phyloP scores from a whole-genome alignment of 176 grass and related monocot species.

The Avena sativa region DNA sequence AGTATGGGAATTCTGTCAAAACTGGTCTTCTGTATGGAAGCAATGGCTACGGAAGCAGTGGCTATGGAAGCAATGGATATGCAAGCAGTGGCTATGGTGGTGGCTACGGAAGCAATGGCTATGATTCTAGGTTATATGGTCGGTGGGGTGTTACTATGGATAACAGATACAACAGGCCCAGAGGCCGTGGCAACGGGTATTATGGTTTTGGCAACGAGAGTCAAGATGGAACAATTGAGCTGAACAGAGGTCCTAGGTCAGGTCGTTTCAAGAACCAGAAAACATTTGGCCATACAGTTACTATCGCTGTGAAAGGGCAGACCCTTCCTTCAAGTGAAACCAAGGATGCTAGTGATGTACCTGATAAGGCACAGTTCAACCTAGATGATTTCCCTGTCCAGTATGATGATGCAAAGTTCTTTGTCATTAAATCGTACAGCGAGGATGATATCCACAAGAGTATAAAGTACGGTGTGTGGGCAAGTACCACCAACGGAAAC shows the following conservation, averaged over 20 bases:
- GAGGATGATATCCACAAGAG: constrained; percentile 99
- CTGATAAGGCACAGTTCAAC: constrained; percentile 74
- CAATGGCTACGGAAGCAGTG: constrained; percentile 47
- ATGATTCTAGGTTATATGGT: constrained; percentile 75
- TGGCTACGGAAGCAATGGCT: constrained; percentile 62
- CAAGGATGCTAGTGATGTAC: constrained; percentile 48
- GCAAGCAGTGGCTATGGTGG: constrained; percentile 55
- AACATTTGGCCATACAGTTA: constrained; percentile 62
- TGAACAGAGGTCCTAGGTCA: constrained; percentile 89
- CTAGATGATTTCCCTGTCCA: constrained; percentile 72
- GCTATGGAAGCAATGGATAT: constrained; percentile 42
- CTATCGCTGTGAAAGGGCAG: constrained; percentile 75
- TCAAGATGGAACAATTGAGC: constrained; percentile 83
- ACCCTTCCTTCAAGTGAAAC: constrained; percentile 59
- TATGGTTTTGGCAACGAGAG: constrained; percentile 77
- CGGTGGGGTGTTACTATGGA: constrained; percentile 63
- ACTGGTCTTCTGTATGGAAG: constrained; percentile 55
- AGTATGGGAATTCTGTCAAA: constrained; percentile 70
- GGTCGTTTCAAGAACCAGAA: constrained; percentile 85
- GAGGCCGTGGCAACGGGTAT: constrained; percentile 60
- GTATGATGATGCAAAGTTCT: constrained; percentile 85
- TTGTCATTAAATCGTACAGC: constrained; percentile 90
- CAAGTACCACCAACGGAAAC: constrained; percentile 96
- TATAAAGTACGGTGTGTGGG: constrained; percentile 93
- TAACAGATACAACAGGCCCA: constrained; percentile 81